Base-by-base conservation (phyloP, 1,139 yeast species). In the Spencermartinsiella ligniputridi region DNA sequence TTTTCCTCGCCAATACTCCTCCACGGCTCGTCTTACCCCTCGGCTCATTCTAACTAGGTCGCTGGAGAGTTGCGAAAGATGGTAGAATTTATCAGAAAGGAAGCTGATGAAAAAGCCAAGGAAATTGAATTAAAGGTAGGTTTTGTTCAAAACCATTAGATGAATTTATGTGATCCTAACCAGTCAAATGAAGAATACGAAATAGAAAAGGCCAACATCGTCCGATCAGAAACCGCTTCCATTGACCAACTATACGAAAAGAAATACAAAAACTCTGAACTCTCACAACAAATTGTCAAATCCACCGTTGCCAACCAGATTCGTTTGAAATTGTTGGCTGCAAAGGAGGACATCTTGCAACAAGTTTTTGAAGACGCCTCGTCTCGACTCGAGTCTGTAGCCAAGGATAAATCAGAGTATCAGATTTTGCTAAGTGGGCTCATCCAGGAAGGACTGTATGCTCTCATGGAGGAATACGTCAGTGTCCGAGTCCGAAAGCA, bases 51-150 rank as follows among this genome's bases (percentile, higher is more conserved):
- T 42, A 33, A 42, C 44, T 35, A 89, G 92, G 97, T 89, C 59
- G 89, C 84, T 63, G 87, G 89, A 57, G 98, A 92, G 74, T 88
- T 92, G 69, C 82, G 83, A 69, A 92, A 92, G 75, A 92, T 94
- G 97, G 96, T 92, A 67, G 92, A 95, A 66, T 94, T 92, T 81
- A 94, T 94, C 76, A 87, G 84, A 72, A 90, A 90, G 78, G 99
- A 94, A 73, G 98, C 98, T 32, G 95, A 90, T 61, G 99, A 94
- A 69, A 94, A 94, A 74, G 97, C 98, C 53, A 87, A 86, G 69
- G 99, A 94, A 69, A 89, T 94, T 62, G 83, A 77, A 66, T 76
- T 92, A 62, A 94, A 92, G 75, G 71, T 67, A 47, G 19, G 64
- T 37, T 19, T 8, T n/a, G n/a, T n/a, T 9, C 13, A 30, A 16